Percentiles rank a stretch among this genome's conserved stretches.
Evolutionary conservation across 148 eudicot genomes (phyloP).

Genomic region (Mesembryanthemum crystallinum): DNA sequence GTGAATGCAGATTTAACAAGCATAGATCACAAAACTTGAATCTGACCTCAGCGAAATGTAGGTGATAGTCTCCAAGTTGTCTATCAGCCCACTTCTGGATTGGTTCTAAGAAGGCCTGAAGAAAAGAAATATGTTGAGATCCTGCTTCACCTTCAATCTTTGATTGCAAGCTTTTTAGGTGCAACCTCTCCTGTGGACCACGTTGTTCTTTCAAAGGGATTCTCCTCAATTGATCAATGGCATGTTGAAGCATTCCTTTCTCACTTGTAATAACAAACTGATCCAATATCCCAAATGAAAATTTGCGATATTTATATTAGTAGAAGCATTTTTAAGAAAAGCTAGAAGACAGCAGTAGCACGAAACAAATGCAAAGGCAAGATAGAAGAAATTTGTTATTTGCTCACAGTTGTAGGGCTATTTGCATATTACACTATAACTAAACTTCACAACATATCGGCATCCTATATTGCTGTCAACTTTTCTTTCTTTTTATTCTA

Average conservation of each 20-base stretch:
- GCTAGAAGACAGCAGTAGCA: not conserved
- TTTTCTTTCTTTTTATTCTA: not conserved
- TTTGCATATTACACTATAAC: not conserved
- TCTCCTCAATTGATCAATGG: slow-evolving; percentile 79
- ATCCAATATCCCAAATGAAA: slow-evolving; percentile 24
- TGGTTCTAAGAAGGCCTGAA: slow-evolving; percentile 81
- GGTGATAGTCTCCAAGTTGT: slow-evolving; percentile 87
- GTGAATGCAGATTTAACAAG: not conserved
- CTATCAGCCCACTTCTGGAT: slow-evolving; percentile 89
- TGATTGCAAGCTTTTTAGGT: slow-evolving; percentile 77
- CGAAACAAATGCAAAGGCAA: slow-evolving; percentile 1
- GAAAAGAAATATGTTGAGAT: slow-evolving; percentile 58
- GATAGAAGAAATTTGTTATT: not conserved
- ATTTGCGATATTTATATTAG: not conserved
- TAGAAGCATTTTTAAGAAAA: not conserved
- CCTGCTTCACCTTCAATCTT: slow-evolving; percentile 64
- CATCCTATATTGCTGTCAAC: not conserved
- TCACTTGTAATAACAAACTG: slow-evolving; percentile 91
- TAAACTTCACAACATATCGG: not conserved
- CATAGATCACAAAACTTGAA: slow-evolving; percentile 19
- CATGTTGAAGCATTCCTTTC: slow-evolving; percentile 71
- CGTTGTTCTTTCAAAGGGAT: slow-evolving; percentile 92
- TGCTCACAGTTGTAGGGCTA: not conserved
- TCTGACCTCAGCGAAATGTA: slow-evolving; percentile 75
- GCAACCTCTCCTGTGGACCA: slow-evolving; percentile 91